Conservation (phyloP, 345 rosid species). For the Salix dunnii region DNA sequence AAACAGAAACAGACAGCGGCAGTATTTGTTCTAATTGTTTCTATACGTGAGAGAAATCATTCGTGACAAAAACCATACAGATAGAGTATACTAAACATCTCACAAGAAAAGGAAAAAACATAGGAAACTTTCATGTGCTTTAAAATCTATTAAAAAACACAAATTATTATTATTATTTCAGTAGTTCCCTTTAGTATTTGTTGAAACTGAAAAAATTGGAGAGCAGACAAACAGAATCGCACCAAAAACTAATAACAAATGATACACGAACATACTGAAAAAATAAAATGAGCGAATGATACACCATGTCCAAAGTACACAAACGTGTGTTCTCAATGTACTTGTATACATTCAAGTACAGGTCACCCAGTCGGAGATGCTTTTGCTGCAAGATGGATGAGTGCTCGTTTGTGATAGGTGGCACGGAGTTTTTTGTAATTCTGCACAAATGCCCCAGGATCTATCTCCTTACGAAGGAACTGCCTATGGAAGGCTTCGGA, state of each 20-base stretch:
- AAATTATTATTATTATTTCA: too few relatives aligned
- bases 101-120: not conserved
- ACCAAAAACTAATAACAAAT: not conserved
- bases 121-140: not conserved
- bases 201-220: not conserved
- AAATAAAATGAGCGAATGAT: not conserved
- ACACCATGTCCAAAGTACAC: not conserved
- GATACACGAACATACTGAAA: not conserved
- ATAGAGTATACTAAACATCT: too few relatives aligned
- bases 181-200: not conserved
- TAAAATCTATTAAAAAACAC: too few relatives aligned
- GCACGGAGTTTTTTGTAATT: constrained; percentile 77
- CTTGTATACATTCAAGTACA: not conserved
- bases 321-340: not conserved
- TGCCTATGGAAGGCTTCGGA: constrained; percentile 62
- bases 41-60: not conserved
- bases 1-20: too few relatives aligned
- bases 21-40: not conserved
- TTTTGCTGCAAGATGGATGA: constrained; percentile 67
- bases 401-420: constrained; percentile 69
- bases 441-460: constrained; percentile 54
- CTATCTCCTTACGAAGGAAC: constrained; percentile 67
- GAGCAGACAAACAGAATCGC: not conserved
- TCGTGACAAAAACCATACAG: too few relatives aligned
- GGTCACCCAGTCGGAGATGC: constrained; percentile 35